These are phyloP conservation scores for Aspergillus pseudoviridinutans DNA, from an alignment of 2,329 filamentous ascomycete genomes.

Conservation along the genomic window DNA sequence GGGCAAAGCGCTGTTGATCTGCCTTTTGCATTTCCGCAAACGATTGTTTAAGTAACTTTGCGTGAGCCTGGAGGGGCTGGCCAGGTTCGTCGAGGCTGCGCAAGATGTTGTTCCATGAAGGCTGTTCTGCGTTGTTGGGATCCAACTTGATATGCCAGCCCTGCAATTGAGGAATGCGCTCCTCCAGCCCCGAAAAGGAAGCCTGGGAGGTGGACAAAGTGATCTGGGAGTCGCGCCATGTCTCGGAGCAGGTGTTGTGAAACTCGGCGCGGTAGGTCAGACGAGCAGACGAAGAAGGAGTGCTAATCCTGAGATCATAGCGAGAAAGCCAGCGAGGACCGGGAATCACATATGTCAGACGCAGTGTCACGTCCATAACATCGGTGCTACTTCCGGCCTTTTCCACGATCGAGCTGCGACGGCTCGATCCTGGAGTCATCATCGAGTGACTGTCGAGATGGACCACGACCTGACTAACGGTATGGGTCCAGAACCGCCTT, in stretches of 20 bases:
- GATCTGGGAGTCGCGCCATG: slow-evolving; percentile 58
- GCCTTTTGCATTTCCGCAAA: not conserved
- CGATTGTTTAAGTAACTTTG: not conserved
- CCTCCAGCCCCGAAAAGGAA: slow-evolving; percentile 53
- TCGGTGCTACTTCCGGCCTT: slow-evolving; percentile 10
- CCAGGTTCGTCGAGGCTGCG: slow-evolving; percentile 10
- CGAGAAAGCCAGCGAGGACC: slow-evolving; percentile 58
- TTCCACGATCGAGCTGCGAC: slow-evolving; percentile 18
- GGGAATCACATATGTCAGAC: slow-evolving; percentile 57
- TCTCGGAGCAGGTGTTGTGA: slow-evolving; percentile 60
- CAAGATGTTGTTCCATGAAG: slow-evolving; percentile 15
- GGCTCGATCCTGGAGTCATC: slow-evolving; percentile 6
- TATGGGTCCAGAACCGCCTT: slow-evolving; percentile 33
- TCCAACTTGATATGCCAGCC: slow-evolving; percentile 56
- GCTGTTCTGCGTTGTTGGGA: slow-evolving; percentile 18
- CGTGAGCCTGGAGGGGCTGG: not conserved
- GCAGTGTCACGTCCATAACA: slow-evolving; percentile 31
- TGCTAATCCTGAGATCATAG: slow-evolving; percentile 61
- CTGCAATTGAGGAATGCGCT: slow-evolving; percentile 52
- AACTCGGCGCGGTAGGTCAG: slow-evolving; percentile 62
- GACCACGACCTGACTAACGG: slow-evolving; percentile 34
- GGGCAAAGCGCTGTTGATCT: not conserved
- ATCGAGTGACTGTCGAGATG: slow-evolving; percentile 29
- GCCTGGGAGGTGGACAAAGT: slow-evolving; percentile 62
- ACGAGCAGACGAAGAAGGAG: slow-evolving; percentile 48